These are phyloP conservation scores for Ustilago cynodontis DNA, from an alignment of 1,284 basidiomycete species.

Conservation along the genomic window DNA sequence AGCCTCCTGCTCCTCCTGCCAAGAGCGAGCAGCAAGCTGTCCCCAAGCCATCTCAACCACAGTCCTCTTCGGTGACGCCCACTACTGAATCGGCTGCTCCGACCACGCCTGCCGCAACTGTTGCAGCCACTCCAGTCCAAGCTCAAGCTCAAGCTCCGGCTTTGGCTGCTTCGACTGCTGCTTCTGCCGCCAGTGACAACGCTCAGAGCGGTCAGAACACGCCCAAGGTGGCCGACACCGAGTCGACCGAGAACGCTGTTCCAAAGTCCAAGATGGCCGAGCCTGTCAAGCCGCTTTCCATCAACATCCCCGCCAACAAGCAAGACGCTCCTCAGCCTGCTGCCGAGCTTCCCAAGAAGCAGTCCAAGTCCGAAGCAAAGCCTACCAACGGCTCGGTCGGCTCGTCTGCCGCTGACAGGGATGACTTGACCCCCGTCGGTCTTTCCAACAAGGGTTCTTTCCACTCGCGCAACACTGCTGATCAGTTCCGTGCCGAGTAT, in stretches of 20 bases:
- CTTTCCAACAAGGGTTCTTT: conserved; percentile 48
- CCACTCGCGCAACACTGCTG: conserved; percentile 57
- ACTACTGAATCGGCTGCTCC: conserved; percentile 26
- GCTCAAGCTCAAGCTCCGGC: conserved; percentile 8
- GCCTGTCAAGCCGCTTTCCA: conserved; percentile 34
- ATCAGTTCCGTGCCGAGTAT: conserved; percentile 48
- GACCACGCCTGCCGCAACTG: conserved; percentile 4
- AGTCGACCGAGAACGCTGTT: conserved; percentile 7
- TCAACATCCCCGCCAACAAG: conserved; percentile 46
- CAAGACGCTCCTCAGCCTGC: conserved; percentile 13
- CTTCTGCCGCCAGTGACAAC: conserved; percentile 3
- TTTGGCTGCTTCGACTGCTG: conserved; percentile 14
- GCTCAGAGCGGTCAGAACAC: conserved; percentile 22
- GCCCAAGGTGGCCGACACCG: neutral
- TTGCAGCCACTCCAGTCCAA: neutral
- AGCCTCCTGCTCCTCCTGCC: conserved; percentile 26
- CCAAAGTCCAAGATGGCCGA: conserved; percentile 24
- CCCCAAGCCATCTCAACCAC: conserved; percentile 17
- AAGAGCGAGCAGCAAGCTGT: conserved; percentile 24
- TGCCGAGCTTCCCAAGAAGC: conserved; percentile 51
- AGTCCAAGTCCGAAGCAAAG: conserved; percentile 31
- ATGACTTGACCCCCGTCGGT: conserved; percentile 40
- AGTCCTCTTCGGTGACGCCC: conserved; percentile 23
- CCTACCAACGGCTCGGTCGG: conserved; percentile 14
- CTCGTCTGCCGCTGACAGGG: conserved; percentile 9